These are phyloP conservation scores for Ceratobasidium sp. DNA, from an alignment of 1,284 basidiomycete genomes.

Conservation along the genomic window DNA sequence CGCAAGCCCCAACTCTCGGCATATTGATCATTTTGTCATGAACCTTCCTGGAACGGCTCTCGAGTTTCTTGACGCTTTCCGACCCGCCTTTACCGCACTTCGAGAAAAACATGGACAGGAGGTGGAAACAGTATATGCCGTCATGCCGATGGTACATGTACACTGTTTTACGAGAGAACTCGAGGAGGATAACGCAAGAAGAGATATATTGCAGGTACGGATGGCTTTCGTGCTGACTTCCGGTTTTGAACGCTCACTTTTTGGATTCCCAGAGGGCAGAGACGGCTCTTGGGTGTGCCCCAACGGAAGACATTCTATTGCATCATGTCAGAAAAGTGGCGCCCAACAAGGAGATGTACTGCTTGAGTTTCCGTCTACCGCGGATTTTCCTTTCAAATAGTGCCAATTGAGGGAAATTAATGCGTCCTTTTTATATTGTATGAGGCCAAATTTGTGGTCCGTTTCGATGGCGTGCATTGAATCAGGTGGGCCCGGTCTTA, in stretches of 20 bases:
- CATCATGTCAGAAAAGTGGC: conserved; percentile 92
- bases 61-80: conserved; percentile 87
- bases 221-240: neutral
- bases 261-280: conserved; percentile 68
- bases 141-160: conserved; percentile 90
- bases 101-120: conserved; percentile 54
- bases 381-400: neutral
- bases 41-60: conserved; percentile 95
- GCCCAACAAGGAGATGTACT: conserved; percentile 99
- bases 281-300: conserved; percentile 63
- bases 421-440: no score
- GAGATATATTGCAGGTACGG: conserved; percentile 78
- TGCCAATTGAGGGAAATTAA: no score
- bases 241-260: neutral
- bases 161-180: conserved; percentile 94
- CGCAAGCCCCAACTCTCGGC: conserved; percentile 47
- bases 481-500: no score
- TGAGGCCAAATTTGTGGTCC: no score
- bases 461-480: no score
- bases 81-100: conserved; percentile 65
- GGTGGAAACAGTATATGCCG: conserved; percentile 13
- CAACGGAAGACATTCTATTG: conserved; percentile 64
- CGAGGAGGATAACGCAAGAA: conserved; percentile 69
- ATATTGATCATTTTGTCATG: conserved; percentile 92
- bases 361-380: conserved; percentile 90